These are phyloP conservation scores for Capsella rubella DNA, from an alignment of 441 rosid species.

Conservation along the genomic window DNA sequence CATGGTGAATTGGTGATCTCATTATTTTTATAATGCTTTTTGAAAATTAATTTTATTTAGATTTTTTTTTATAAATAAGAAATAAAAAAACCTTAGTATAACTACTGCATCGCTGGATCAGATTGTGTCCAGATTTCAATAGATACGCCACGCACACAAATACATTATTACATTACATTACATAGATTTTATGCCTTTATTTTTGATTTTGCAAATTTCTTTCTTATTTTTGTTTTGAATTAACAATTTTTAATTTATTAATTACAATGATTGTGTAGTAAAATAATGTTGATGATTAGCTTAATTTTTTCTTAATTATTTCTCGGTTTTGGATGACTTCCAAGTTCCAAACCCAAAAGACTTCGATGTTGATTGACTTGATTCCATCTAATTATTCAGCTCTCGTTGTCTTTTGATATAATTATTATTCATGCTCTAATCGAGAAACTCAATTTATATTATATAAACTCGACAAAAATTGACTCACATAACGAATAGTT, in stretches of 20 bases:
- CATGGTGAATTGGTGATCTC: constrained; percentile 39
- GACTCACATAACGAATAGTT: constrained; percentile 26
- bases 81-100: constrained; percentile 38
- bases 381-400: constrained; percentile 37
- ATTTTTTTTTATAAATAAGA: background rate
- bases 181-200: constrained; percentile 71
- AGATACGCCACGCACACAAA: constrained; percentile 55
- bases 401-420: constrained; percentile 18
- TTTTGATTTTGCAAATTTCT: constrained; percentile 43
- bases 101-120: constrained; percentile 94
- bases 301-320: constrained; percentile 19
- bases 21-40: constrained; percentile 32
- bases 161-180: constrained; percentile 46
- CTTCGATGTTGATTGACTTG: constrained; percentile 27
- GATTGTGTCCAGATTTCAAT: constrained; percentile 76
- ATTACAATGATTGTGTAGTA: constrained; percentile 35
- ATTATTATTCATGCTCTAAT: constrained; percentile 5
- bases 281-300: constrained; percentile 24
- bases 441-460: constrained; percentile 24
- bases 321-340: constrained; percentile 38
- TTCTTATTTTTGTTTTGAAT: background rate
- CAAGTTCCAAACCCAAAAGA: constrained; percentile 41
- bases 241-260: constrained; percentile 4
- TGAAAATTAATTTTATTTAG: constrained; percentile 3
- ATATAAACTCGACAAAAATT: background rate